These are phyloP conservation scores for Chlamydomonas sphaeroides DNA, from an alignment of 139 green algal species.

Conservation along the genomic window DNA sequence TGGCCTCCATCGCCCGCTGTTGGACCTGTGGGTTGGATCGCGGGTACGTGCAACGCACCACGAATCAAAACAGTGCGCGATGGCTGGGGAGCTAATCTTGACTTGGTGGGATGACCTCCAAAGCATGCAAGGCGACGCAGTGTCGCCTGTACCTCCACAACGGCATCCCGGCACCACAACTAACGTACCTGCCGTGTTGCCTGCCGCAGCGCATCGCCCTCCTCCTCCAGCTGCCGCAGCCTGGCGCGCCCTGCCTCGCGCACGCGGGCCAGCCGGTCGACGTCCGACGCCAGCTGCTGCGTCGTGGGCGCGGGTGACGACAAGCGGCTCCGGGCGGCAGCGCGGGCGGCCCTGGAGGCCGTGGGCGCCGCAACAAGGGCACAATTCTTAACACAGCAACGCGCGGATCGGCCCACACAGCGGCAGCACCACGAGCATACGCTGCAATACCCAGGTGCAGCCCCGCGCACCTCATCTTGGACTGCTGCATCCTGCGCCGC, in stretches of 20 bases:
- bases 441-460: no score
- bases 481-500: conserved; percentile 22
- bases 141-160: no score
- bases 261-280: conserved; percentile 24
- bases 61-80: no score
- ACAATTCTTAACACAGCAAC: no score
- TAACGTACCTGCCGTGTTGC: conserved; percentile 23
- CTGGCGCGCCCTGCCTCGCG: conserved; percentile 27
- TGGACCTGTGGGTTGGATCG: conserved; percentile 35
- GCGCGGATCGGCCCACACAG: no score
- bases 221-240: conserved; percentile 38
- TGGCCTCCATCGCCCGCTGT: conserved; percentile 37
- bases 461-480: conserved; percentile 25
- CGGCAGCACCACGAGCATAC: no score
- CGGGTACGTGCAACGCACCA: no score
- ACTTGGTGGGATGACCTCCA: no score
- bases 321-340: background rate
- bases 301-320: conserved; percentile 5
- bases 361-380: no score
- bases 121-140: no score
- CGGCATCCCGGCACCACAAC: no score
- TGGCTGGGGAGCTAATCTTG: no score
- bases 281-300: conserved; percentile 30
- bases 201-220: conserved; percentile 7
- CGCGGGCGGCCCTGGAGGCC: background rate